Evolutionary conservation across 768 basidiomycete genomes (phyloP), one percentile per base, ranked within the genome.

Genomic region (Lentinula aciculospora): DNA sequence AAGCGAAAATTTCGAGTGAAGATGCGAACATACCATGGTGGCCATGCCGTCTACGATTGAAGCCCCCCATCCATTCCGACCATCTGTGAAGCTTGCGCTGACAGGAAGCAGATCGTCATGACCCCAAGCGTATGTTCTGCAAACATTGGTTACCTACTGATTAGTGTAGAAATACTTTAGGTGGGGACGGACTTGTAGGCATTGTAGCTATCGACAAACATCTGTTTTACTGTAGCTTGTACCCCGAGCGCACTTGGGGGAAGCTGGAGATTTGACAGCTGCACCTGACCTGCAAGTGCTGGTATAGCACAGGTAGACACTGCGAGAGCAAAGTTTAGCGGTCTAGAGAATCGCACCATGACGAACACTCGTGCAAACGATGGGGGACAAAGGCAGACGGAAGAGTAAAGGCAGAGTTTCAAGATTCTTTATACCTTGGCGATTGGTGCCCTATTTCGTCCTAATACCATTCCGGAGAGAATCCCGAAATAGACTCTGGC

Each of bases 91-190:
- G 23, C 48, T 40, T 34, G 37, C 32, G 50, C 58, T 63, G 6
- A 62, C 27, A 12, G 64, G 64, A 19, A 51, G 19, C 32, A 67
- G 34, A 42, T 81, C 78, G 40, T 82, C 81, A 48, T 81, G 78
- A 3, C 79, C 77, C 61, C 72, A 81, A 0, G 81, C 81, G 57
- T 72, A 73, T 49, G 69, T 56, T 58, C 80, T 81, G 32, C 28
- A 39, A 1, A 9, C 10, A 1, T 13, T 15, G 1, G 15, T 49
- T 8, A 36, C 3, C 21, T 8, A 21, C 8, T 1, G 19, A n/a
- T n/a, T n/a, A n/a, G n/a, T n/a, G n/a, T n/a, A 7, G 21, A 19
- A 32, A 19, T 40, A 6, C 48, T 10, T 28, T 39, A 10, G 28
- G 25, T 13, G 5, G 19, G 3, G 42, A 15, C 32, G 8, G 36